These are phyloP conservation scores for Lactarius quietus DNA, from an alignment of 768 basidiomycete species.

Conservation along the genomic window DNA sequence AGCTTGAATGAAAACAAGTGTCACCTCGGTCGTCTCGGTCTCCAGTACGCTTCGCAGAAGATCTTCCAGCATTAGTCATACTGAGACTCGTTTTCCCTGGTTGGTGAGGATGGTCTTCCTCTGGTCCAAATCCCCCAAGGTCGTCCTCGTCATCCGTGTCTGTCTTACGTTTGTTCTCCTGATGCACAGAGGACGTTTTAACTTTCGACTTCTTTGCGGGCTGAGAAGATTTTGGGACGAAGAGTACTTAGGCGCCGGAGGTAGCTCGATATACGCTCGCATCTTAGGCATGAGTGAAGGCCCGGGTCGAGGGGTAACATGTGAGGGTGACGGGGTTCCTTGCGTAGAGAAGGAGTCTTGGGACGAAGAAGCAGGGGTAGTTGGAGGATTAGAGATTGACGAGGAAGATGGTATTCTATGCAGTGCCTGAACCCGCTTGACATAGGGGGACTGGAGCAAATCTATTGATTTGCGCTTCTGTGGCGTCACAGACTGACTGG, in stretches of 20 bases:
- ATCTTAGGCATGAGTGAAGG: constrained; percentile 27
- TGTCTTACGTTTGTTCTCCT: constrained; percentile 13
- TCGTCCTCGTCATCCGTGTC: constrained; percentile 26
- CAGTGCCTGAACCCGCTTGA: constrained; percentile 51
- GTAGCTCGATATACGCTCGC: constrained; percentile 33
- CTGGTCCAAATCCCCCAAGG: constrained; percentile 37
- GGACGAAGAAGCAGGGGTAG: constrained; percentile 23
- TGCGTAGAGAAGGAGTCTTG: constrained; percentile 16
- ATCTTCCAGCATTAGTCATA: constrained; percentile 39
- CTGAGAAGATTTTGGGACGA: constrained; percentile 20
- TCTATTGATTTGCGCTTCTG: constrained; percentile 67
- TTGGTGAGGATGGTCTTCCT: constrained; percentile 37
- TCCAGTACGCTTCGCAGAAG: constrained; percentile 58
- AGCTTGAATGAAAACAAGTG: not conserved
- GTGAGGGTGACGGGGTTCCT: constrained; percentile 7
- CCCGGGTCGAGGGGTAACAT: constrained; percentile 8
- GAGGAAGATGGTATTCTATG: constrained; percentile 26
- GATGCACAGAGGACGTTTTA: constrained; percentile 11
- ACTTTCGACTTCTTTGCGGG: constrained; percentile 19
- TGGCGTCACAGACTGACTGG: constrained; percentile 46
- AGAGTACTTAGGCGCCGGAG: constrained; percentile 29
- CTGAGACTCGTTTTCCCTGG: constrained; percentile 33
- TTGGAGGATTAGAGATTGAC: constrained; percentile 16
- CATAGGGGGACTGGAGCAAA: constrained; percentile 55
- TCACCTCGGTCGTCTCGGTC: constrained; percentile 75